Conservation (phyloP, 2,329 filamentous ascomycete genomes). For the Colletotrichum cordylinicola region DNA sequence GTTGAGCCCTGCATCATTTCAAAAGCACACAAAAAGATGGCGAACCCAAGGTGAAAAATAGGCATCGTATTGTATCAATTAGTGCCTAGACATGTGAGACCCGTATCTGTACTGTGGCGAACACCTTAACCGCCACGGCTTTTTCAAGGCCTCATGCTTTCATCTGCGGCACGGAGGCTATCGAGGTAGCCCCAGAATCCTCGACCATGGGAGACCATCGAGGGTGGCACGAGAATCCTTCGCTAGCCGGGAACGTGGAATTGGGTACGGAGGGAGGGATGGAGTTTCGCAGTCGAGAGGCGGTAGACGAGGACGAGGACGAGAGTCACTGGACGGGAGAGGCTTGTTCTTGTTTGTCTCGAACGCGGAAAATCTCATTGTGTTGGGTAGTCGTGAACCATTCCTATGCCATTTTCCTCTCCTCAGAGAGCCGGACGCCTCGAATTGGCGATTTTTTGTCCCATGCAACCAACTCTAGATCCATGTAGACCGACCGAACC, state of each 20-base stretch:
- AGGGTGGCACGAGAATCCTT: conserved; percentile 59
- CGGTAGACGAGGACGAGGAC: not conserved
- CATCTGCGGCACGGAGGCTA: conserved; percentile 66
- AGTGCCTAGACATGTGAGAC: conserved; percentile 53
- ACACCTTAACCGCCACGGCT: conserved; percentile 62
- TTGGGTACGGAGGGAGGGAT: not conserved
- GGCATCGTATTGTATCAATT: not conserved
- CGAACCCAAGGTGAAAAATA: not conserved
- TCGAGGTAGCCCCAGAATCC: conserved; percentile 63
- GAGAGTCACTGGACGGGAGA: conserved; percentile 5
- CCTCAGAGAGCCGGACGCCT: conserved; percentile 47
- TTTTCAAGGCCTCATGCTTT: conserved; percentile 60
- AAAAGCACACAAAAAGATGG: not conserved
- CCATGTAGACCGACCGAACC: conserved; percentile 26
- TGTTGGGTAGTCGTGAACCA: conserved; percentile 26
- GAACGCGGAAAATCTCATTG: conserved; percentile 36
- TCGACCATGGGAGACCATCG: conserved; percentile 45
- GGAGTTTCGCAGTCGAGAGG: not conserved
- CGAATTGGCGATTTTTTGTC: conserved; percentile 38
- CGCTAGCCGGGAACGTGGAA: conserved; percentile 50
- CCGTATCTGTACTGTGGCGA: conserved; percentile 71
- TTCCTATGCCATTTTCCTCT: conserved; percentile 25
- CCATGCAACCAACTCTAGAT: conserved; percentile 26
- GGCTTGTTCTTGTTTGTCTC: conserved; percentile 36
- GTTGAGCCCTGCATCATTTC: not conserved